Percentiles rank a stretch among this genome's conserved stretches.
Conservation (phyloP, 1,284 basidiomycete genomes). For the Naganishia liquefaciens region DNA sequence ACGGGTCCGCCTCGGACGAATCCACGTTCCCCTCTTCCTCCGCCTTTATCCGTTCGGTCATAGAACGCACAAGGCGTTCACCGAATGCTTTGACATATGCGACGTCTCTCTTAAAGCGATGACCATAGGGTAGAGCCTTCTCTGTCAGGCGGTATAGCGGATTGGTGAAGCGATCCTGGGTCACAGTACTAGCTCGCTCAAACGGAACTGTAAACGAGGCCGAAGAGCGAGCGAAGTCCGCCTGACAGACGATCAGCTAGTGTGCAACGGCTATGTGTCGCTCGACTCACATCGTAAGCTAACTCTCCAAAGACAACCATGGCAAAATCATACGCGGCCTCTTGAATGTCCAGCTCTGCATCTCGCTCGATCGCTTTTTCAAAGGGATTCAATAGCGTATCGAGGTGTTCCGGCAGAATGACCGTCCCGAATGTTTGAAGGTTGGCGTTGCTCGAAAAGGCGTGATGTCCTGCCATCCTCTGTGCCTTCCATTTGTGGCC, state of each 20-base stretch:
- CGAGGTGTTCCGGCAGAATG: constrained; percentile 32
- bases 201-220: constrained; percentile 30
- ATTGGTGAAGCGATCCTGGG: constrained; percentile 30
- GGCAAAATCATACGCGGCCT: constrained; percentile 33
- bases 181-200: constrained; percentile 28
- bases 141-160: constrained; percentile 32
- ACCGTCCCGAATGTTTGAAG: constrained; percentile 30
- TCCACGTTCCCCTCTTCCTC: constrained; percentile 28
- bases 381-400: constrained; percentile 27
- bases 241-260: constrained; percentile 1
- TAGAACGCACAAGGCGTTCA: constrained; percentile 25
- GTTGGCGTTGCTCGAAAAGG: constrained; percentile 32
- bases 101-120: constrained; percentile 25
- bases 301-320: constrained; percentile 39
- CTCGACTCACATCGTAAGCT: constrained; percentile 36
- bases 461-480: constrained; percentile 34
- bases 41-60: constrained; percentile 22
- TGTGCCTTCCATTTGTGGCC: constrained; percentile 36
- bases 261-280: no score
- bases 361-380: constrained; percentile 8
- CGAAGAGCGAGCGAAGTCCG: constrained; percentile 27
- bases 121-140: constrained; percentile 17
- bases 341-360: constrained; percentile 32
- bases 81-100: constrained; percentile 31
- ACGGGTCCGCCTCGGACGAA: background rate